phyloP scores from a whole-genome alignment of 148 eudicot species.

The Vaccinium darrowii region DNA sequence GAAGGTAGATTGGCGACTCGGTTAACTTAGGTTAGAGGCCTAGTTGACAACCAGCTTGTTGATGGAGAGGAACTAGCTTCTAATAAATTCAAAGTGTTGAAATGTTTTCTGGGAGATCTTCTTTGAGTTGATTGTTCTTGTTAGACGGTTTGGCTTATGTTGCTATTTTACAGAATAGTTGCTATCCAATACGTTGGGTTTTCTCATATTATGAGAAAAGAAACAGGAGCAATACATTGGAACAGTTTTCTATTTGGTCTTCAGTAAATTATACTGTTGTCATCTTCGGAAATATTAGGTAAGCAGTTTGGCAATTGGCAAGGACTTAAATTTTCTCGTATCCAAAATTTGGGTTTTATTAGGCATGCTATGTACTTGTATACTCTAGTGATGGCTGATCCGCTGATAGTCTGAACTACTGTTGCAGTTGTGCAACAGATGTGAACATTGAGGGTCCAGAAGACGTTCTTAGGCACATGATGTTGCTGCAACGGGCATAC shows the following conservation, averaged over 20 bases:
- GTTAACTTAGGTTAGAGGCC: no score
- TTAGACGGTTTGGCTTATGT: neutral
- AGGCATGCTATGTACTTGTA: constrained; percentile 3
- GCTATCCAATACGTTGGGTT: neutral
- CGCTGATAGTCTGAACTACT: neutral
- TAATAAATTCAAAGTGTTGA: neutral
- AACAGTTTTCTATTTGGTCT: neutral
- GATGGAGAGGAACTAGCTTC: no score
- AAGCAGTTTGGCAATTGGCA: neutral
- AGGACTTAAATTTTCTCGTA: no score
- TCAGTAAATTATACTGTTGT: neutral
- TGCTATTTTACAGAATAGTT: neutral
- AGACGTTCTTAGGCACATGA: constrained; percentile 77
- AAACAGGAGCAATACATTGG: neutral
- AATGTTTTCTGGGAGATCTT: neutral
- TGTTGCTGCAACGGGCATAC: constrained; percentile 56
- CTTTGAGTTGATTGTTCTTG: neutral
- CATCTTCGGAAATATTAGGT: neutral
- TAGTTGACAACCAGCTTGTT: no score
- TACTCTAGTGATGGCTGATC: neutral
- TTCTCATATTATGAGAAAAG: neutral
- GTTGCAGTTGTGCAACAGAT: constrained; percentile 69
- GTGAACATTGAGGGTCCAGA: constrained; percentile 76
- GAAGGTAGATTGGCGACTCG: no score
- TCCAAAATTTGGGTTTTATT: neutral